phyloP scores from a whole-genome alignment of 306 rosid species.

The Prunus mume region DNA sequence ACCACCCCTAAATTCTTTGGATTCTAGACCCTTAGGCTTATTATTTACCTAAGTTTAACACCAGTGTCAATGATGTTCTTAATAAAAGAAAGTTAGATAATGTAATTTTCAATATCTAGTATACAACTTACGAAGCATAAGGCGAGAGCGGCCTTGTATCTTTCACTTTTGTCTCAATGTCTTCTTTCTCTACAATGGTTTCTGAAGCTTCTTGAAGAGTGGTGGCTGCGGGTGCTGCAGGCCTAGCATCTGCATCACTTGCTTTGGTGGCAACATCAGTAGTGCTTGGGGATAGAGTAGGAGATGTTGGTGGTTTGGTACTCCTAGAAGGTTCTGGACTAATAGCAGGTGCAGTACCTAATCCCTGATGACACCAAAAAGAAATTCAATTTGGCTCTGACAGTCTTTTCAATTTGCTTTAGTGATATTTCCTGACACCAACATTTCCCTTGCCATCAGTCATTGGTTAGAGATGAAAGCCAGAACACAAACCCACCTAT shows the following conservation, averaged over 20 bases:
- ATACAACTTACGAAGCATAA: slow-evolving; percentile 10
- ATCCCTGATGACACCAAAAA: slow-evolving; percentile 43
- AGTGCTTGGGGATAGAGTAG: slow-evolving; percentile 20
- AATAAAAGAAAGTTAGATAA: neutral
- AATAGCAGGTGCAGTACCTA: slow-evolving; percentile 27
- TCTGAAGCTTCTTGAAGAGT: slow-evolving; percentile 11
- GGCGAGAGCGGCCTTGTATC: slow-evolving; percentile 15
- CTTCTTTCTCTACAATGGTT: slow-evolving; percentile 6
- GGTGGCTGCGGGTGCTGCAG: slow-evolving; percentile 13
- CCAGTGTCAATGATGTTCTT: neutral
- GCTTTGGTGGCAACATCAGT: slow-evolving; percentile 7
- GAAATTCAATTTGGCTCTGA: slow-evolving; percentile 18
- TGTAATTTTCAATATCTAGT: neutral
- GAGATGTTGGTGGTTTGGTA: slow-evolving; percentile 23
- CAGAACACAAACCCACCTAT: slow-evolving; percentile 1
- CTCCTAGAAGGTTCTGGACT: slow-evolving; percentile 34
- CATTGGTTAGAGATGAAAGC: neutral
- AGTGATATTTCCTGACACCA: neutral
- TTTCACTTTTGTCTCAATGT: slow-evolving; percentile 2
- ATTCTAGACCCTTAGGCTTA: too few species aligned
- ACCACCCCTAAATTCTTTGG: too few species aligned
- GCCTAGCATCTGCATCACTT: neutral
- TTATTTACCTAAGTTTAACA: neutral
- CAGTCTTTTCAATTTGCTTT: neutral
- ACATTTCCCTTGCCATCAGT: neutral